Conservation (phyloP, 805 yeast species). For the Cyberlindnera japonica region DNA sequence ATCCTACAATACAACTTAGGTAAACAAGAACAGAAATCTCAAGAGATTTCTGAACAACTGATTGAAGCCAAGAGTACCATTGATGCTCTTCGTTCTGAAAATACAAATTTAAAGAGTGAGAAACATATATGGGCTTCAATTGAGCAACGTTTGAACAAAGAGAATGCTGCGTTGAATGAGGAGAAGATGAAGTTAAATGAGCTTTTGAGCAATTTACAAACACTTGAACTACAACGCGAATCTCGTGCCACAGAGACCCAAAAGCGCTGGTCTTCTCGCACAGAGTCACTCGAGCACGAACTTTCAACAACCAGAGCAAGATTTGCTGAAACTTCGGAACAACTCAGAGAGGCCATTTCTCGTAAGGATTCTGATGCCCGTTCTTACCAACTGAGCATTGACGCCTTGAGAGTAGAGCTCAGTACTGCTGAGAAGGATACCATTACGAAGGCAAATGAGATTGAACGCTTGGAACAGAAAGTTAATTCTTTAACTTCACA, state of each 20-base stretch:
- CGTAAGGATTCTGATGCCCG: slow-evolving; percentile 56
- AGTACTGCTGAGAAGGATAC: slow-evolving; percentile 39
- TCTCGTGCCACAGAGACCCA: slow-evolving; percentile 45
- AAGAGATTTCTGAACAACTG: slow-evolving; percentile 49
- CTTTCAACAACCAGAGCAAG: slow-evolving; percentile 41
- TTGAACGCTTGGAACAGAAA: slow-evolving; percentile 39
- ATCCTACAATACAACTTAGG: slow-evolving; percentile 40
- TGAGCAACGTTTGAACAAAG: slow-evolving; percentile 48
- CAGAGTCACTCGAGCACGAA: slow-evolving; percentile 48
- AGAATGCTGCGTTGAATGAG: slow-evolving; percentile 46
- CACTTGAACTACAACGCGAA: slow-evolving; percentile 60
- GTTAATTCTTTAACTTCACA: slow-evolving; percentile 32
- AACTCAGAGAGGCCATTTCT: slow-evolving; percentile 47
- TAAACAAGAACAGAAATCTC: slow-evolving; percentile 47
- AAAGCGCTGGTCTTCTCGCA: slow-evolving; percentile 41
- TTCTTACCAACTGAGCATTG: slow-evolving; percentile 57
- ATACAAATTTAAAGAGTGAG: slow-evolving; percentile 52
- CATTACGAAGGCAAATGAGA: slow-evolving; percentile 35
- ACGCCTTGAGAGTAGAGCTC: slow-evolving; percentile 46
- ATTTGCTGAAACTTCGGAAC: slow-evolving; percentile 45
- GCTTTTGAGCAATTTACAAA: slow-evolving; percentile 56
- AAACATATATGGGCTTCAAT: slow-evolving; percentile 45
- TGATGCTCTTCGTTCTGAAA: slow-evolving; percentile 41
- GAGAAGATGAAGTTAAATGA: slow-evolving; percentile 60
- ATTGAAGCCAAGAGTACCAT: slow-evolving; percentile 46